Evolutionary conservation across 345 rosid genomes (phyloP).

Genomic region (Euphorbia tirucalli): DNA sequence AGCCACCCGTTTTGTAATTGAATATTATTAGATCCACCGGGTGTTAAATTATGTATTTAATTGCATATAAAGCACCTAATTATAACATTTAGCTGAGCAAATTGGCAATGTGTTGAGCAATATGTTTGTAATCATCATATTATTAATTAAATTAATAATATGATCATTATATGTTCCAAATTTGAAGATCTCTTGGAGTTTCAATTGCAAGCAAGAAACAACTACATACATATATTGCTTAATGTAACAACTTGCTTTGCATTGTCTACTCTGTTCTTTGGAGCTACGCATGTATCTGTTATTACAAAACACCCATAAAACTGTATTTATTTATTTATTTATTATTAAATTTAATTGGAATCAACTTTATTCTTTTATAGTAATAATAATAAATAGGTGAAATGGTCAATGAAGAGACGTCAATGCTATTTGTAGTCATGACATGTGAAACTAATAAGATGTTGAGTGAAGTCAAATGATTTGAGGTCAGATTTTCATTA

Average conservation of each 20-base stretch:
- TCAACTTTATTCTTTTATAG: no score
- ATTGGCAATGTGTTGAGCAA: no score
- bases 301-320: neutral
- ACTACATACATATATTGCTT: neutral
- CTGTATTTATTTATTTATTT: no score
- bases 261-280: neutral
- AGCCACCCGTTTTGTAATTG: no score
- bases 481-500: neutral
- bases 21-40: no score
- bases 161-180: neutral
- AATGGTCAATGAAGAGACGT: neutral
- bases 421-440: neutral
- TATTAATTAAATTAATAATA: no score
- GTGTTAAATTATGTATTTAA: no score
- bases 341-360: no score
- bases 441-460: neutral
- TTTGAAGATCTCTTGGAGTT: neutral
- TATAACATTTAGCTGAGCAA: no score
- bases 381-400: no score
- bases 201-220: neutral
- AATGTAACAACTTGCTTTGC: neutral
- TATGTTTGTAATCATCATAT: no score
- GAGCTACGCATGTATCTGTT: neutral
- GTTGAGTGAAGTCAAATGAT: conserved; percentile 19
- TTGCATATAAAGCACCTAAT: no score